Percentiles rank a stretch among this genome's conserved stretches.
These are phyloP conservation scores for Ramalina intermedia DNA, from an alignment of 495 filamentous ascomycete genomes.

Conservation along the genomic window DNA sequence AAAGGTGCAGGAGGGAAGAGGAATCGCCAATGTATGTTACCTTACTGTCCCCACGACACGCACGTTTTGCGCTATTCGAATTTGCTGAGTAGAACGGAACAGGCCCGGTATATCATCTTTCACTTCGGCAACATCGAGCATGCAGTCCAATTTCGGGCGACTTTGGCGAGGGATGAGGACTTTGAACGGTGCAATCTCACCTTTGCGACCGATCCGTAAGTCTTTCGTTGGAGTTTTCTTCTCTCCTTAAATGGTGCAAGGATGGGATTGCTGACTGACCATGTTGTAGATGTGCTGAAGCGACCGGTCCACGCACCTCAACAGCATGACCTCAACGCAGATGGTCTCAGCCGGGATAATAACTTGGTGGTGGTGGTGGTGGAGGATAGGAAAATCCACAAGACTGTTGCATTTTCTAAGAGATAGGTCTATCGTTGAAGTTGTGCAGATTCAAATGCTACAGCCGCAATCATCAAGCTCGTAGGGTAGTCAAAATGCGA, in stretches of 20 bases:
- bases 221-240: neutral
- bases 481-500: too few species aligned
- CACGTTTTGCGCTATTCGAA: neutral
- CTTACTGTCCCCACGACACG: neutral
- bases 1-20: constrained; percentile 22
- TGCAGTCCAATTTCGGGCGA: constrained; percentile 25
- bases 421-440: too few species aligned
- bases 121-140: constrained; percentile 29
- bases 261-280: neutral
- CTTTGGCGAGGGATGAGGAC: constrained; percentile 22
- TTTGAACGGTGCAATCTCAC: constrained; percentile 30
- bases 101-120: constrained; percentile 26
- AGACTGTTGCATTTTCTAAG: neutral
- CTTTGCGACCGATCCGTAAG: constrained; percentile 32
- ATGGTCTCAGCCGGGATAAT: neutral
- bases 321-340: neutral
- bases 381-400: neutral
- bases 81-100: neutral
- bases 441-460: too few species aligned
- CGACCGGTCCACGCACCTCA: constrained; percentile 20
- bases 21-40: constrained; percentile 21
- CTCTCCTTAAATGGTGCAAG: neutral
- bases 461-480: too few species aligned
- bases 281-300: constrained; percentile 21
- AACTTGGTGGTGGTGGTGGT: too few species aligned